Conservation (phyloP, 78 protist species). For the Protostelium mycophagum region DNA sequence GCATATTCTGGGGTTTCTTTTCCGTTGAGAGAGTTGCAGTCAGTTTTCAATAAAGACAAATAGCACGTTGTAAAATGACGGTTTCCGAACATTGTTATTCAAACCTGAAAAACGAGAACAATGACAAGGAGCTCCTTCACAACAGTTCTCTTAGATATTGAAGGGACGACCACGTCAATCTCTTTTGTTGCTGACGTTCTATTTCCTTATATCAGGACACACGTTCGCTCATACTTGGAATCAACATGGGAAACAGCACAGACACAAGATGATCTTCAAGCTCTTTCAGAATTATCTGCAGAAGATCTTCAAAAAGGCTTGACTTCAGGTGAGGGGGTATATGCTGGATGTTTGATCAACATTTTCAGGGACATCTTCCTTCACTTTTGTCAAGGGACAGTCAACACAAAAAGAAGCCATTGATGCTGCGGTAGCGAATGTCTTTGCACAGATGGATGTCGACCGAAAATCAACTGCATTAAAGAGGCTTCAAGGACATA, state of each 20-base stretch:
- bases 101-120: too few species aligned
- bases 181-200: constrained; percentile 76
- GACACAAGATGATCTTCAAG: constrained; percentile 15
- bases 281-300: constrained; percentile 2
- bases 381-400: neutral
- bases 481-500: constrained; percentile 80
- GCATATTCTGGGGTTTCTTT: too few species aligned
- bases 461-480: constrained; percentile 76
- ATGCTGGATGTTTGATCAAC: too few species aligned
- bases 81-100: too few species aligned
- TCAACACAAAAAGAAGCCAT: neutral
- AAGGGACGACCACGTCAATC: constrained; percentile 84
- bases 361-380: neutral
- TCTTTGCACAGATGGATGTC: constrained; percentile 38
- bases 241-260: constrained; percentile 4
- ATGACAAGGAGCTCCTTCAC: too few species aligned
- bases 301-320: constrained; percentile 3
- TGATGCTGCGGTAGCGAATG: constrained; percentile 11
- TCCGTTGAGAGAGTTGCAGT: too few species aligned
- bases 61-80: too few species aligned
- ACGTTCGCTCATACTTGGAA: constrained; percentile 22
- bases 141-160: constrained; percentile 52
- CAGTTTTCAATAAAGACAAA: too few species aligned
- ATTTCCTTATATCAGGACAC: constrained; percentile 60
- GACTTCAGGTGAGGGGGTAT: too few species aligned